Percentiles rank a stretch among this genome's conserved stretches.
phyloP scores from a whole-genome alignment of 768 basidiomycete genomes.

The Tulasnella sp. region DNA sequence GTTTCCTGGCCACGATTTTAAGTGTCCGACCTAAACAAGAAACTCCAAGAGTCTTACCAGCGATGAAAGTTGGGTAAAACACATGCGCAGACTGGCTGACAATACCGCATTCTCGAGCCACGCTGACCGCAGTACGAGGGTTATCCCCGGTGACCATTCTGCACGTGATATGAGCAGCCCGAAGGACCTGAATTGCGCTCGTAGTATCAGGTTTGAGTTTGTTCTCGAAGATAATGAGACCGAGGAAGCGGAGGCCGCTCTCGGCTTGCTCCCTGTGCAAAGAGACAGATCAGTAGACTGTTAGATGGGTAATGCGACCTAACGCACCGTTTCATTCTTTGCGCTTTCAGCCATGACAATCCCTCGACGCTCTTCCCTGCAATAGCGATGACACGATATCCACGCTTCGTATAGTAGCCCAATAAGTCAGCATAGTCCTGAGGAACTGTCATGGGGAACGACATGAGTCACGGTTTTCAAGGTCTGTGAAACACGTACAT shows the following conservation, averaged over 20 bases:
- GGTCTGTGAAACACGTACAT: slow-evolving; percentile 53
- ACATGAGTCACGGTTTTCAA: neutral
- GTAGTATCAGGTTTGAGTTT: slow-evolving; percentile 90
- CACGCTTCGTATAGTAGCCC: slow-evolving; percentile 93
- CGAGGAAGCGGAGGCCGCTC: slow-evolving; percentile 82
- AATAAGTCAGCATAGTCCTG: slow-evolving; percentile 94
- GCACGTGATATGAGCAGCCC: slow-evolving; percentile 85
- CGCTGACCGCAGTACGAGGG: slow-evolving; percentile 91
- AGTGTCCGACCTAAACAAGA: neutral
- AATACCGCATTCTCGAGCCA: slow-evolving; percentile 88
- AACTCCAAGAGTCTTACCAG: slow-evolving; percentile 47
- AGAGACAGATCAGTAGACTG: neutral
- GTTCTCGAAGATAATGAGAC: slow-evolving; percentile 97
- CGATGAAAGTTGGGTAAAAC: slow-evolving; percentile 74
- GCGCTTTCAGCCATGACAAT: slow-evolving; percentile 94
- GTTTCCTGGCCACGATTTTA: slow-evolving; percentile 33
- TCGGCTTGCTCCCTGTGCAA: slow-evolving; percentile 84
- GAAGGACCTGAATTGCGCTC: slow-evolving; percentile 82
- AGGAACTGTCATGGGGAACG: slow-evolving; percentile 58
- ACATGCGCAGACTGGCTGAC: slow-evolving; percentile 86
- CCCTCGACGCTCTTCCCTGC: slow-evolving; percentile 94
- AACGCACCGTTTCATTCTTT: slow-evolving; percentile 84
- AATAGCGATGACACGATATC: slow-evolving; percentile 96
- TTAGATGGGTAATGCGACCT: neutral
- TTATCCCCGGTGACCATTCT: slow-evolving; percentile 99